Evolutionary conservation across 129 eudicot genomes (phyloP).

Genomic region (Kitagawia praeruptora): DNA sequence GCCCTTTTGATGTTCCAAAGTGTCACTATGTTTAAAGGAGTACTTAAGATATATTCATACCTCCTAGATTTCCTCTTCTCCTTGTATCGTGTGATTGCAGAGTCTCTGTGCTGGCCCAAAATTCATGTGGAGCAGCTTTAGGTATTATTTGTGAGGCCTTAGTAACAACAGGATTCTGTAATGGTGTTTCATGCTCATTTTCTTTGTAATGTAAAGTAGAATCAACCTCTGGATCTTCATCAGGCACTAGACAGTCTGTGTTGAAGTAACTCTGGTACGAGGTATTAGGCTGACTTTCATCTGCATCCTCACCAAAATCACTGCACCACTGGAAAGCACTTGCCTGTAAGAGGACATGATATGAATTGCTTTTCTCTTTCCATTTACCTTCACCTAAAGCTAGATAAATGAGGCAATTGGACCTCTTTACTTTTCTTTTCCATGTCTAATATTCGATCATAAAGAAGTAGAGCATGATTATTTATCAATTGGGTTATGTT

Average conservation of each 20-base stretch:
- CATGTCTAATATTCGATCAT: background rate
- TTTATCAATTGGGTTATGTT: background rate
- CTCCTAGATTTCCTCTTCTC: too few relatives aligned
- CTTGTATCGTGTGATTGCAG: too few relatives aligned
- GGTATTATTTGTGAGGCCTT: too few relatives aligned
- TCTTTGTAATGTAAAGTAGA: constrained; percentile 15
- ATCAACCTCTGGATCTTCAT: constrained; percentile 32
- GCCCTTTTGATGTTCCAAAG: background rate
- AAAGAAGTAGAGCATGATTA: background rate
- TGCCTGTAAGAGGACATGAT: constrained; percentile 31
- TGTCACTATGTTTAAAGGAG: background rate
- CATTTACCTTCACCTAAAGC: background rate
- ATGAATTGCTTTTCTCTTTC: background rate
- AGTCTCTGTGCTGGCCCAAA: too few relatives aligned
- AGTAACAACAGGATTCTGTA: constrained; percentile 19
- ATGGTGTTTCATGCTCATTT: constrained; percentile 27
- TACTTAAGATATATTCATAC: too few relatives aligned
- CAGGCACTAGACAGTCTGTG: constrained; percentile 49
- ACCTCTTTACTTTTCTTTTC: background rate
- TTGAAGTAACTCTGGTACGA: constrained; percentile 32
- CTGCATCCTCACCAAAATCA: constrained; percentile 29
- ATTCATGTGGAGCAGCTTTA: too few relatives aligned
- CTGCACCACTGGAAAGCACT: constrained; percentile 38
- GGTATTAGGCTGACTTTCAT: constrained; percentile 28
- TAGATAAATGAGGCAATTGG: background rate